Base-by-base conservation (phyloP, 441 rosid species). In the Gossypium lobatum region DNA sequence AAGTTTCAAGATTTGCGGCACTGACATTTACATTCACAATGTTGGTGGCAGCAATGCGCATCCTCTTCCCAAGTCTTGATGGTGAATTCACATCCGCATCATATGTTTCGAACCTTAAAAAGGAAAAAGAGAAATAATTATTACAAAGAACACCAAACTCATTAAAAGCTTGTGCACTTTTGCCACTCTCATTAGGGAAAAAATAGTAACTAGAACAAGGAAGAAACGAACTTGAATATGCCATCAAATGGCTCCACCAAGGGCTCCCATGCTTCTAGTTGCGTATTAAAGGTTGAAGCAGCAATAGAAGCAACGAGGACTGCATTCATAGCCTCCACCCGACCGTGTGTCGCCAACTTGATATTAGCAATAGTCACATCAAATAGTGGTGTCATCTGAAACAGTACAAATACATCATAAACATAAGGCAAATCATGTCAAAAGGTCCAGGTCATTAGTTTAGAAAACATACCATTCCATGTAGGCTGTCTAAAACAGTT, bases 221-320 rank as follows among this genome's bases (percentile, higher is more conserved):
- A 71, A 83, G 70, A 77, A 77, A 52, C 72, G 70, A 88, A 96
- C 99, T 96, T 93, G 88, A 96, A 96, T 83, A 96, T 96, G 81
- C 99, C 98, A 83, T 96, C 98, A 82, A 96, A 96, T 23, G 99
- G 96, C 82, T 96, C 99, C 81, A 96, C 86, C 80, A 96, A 87
- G 63, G 99, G 99, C 79, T 96, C 99, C 99, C 99, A 96, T 34
- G 98, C 95, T 86, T 93, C 99, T 73, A 93, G 81, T 73, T 93
- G 97, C 46, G 95, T 85, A 76, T 93, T 96, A 83, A 96, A 96
- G 75, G 94, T 85, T 64, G 99, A 96, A 69, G 98, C 97, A 77
- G 98, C 98, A 80, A 96, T 90, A 66, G 98, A 93, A 59, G 97
- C 92, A 76, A 92, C 79, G 76, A 96, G 89, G 48, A 91, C 99